Conservation (phyloP, 345 rosid genomes). For the Rhodamnia rubescens region DNA sequence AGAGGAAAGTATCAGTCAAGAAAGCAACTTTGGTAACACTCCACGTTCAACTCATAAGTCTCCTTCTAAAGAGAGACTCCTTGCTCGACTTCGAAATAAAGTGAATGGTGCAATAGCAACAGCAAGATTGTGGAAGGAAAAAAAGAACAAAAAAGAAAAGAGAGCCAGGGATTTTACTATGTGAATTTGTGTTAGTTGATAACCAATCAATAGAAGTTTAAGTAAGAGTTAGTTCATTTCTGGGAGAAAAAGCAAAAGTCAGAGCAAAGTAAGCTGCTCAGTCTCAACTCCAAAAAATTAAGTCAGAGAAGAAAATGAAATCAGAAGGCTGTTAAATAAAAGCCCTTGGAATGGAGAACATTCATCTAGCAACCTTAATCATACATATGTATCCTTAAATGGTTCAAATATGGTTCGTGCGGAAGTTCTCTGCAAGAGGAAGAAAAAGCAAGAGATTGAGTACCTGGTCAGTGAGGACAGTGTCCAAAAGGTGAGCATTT, state of each 20-base stretch:
- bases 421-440: neutral
- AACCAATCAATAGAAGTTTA: neutral
- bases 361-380: neutral
- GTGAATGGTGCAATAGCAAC: neutral
- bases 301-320: neutral
- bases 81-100: neutral
- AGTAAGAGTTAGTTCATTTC: neutral
- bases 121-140: neutral
- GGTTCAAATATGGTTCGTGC: neutral
- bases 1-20: neutral
- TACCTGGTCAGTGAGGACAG: neutral
- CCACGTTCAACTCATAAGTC: neutral
- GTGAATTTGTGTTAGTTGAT: neutral
- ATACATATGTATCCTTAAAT: neutral
- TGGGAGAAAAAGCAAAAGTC: neutral
- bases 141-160: neutral
- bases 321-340: neutral
- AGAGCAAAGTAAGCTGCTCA: neutral
- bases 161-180: neutral
- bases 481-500: neutral
- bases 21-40: neutral
- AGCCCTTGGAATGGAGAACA: neutral
- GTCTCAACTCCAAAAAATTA: neutral
- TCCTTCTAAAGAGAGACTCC: neutral
- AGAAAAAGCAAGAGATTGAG: neutral